Base-by-base conservation (phyloP, 1,284 basidiomycete genomes). In the Austropuccinia psidii region DNA sequence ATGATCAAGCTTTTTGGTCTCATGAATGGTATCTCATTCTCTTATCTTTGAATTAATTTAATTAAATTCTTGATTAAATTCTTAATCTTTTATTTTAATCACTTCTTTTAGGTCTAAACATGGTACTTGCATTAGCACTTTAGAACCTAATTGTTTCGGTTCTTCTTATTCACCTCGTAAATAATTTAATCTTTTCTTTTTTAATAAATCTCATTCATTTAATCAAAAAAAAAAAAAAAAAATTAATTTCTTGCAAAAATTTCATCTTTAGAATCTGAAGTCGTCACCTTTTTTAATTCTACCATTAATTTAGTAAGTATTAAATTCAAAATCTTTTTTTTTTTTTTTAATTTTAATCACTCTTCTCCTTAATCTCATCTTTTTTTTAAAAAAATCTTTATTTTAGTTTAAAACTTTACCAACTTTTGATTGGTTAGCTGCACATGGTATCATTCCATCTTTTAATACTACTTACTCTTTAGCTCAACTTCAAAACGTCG, bases 381-480 rank as follows among this genome's bases (percentile, higher is more conserved):
- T 35, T 11, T 33, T n/a, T 2, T 24, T 11, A 35, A 21, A 29
- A 58, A 41, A 5, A 4, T 9, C 24, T 43, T 41, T 6, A 3
- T 27, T 19, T 17, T 31, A 73, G 69, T 73, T 64, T 37, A 49
- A 87, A 86, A 83, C 83, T 13, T 84, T 90, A 35, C 87, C 89
- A 0, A 90, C 90, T 0, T 90, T 86, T 79, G 82, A 85, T 13
- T 90, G 85, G 85, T 85, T 92, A 39, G 82, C 84, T 19, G 81
- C 84, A n/a, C 86, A 84, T 31, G 89, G 88, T 47, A 91, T 92
- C 76, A 85, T 85, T 0, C 90, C 90, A 7, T 85, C 84, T 24
- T 80, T 82, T 1, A 83, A 81, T 66, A 79, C 81, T 76, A 89
- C 87, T 0, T 87, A 86, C 79, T 85, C 85, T 0, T 83, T 89